phyloP scores from a whole-genome alignment of 129 eudicot genomes.

The Arctium lappa region DNA sequence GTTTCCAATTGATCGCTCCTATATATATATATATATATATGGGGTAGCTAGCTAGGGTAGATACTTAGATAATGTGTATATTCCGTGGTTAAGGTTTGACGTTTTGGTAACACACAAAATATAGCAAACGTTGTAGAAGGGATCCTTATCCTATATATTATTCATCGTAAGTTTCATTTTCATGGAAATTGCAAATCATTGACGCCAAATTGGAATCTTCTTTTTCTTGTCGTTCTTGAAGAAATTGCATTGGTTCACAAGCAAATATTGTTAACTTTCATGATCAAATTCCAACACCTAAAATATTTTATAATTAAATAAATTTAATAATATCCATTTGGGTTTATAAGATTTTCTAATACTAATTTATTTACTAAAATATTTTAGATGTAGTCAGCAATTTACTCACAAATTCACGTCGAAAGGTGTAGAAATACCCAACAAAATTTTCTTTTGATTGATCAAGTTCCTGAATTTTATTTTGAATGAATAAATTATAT shows the following conservation, averaged over 20 bases:
- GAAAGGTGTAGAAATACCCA: no score
- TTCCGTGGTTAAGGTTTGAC: no score
- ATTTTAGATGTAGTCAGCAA: background rate
- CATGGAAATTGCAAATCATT: background rate
- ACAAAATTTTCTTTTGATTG: no score
- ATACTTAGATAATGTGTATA: no score
- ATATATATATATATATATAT: no score
- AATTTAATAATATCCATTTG: background rate
- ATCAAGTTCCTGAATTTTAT: no score
- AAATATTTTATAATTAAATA: background rate
- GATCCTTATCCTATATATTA: background rate
- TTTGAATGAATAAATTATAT: no score
- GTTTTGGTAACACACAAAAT: no score
- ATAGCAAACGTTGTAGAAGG: no score
- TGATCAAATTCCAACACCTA: background rate
- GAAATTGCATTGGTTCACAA: background rate
- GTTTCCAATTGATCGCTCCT: no score
- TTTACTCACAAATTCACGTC: background rate
- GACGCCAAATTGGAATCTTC: background rate
- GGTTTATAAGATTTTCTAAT: background rate
- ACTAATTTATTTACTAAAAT: background rate
- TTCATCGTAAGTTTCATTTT: background rate
- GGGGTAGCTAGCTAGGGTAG: no score
- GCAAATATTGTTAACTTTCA: background rate
- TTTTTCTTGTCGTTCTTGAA: background rate